phyloP scores from a whole-genome alignment of 2,329 filamentous ascomycete genomes.

The Paecilomyces niveus region DNA sequence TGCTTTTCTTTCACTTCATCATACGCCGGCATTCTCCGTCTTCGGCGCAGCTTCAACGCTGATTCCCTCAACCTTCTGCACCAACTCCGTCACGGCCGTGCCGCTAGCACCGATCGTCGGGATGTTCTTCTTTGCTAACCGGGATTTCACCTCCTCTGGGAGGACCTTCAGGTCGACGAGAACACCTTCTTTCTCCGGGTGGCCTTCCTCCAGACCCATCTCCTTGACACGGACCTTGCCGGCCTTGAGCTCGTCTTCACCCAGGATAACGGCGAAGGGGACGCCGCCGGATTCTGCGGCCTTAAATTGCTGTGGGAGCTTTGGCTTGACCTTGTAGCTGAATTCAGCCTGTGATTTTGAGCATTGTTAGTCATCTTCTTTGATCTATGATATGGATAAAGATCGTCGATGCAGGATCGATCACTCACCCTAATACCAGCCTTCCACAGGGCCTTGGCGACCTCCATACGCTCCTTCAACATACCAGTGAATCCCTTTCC shows the following conservation, averaged over 20 bases:
- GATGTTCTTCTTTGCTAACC: slow-evolving; percentile 5
- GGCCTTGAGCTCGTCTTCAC: slow-evolving; percentile 77
- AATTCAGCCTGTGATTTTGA: slow-evolving; percentile 62
- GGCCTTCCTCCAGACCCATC: slow-evolving; percentile 68
- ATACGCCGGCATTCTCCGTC: slow-evolving; percentile 13
- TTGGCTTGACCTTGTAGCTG: slow-evolving; percentile 82
- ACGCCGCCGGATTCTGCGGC: slow-evolving; percentile 72
- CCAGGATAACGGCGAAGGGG: slow-evolving; percentile 81
- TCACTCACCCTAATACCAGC: slow-evolving; percentile 68
- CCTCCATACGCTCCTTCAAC: slow-evolving; percentile 73
- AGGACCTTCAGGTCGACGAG: slow-evolving; percentile 52
- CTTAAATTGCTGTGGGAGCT: slow-evolving; percentile 84
- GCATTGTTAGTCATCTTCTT: slow-evolving; percentile 12
- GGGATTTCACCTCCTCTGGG: slow-evolving; percentile 12
- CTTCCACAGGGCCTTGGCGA: slow-evolving; percentile 72
- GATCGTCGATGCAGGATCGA: neutral
- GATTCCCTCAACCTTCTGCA: slow-evolving; percentile 3
- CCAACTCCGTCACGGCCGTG: slow-evolving; percentile 1
- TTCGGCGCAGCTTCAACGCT: slow-evolving; percentile 6
- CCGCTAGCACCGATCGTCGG: neutral
- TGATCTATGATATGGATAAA: neutral
- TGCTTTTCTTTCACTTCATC: neutral
- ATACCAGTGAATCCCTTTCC: slow-evolving; percentile 77
- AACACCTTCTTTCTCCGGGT: slow-evolving; percentile 85
- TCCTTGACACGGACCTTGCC: slow-evolving; percentile 87